Base-by-base conservation (phyloP, 106 monocot genomes). In the Ottelia alismoides region DNA sequence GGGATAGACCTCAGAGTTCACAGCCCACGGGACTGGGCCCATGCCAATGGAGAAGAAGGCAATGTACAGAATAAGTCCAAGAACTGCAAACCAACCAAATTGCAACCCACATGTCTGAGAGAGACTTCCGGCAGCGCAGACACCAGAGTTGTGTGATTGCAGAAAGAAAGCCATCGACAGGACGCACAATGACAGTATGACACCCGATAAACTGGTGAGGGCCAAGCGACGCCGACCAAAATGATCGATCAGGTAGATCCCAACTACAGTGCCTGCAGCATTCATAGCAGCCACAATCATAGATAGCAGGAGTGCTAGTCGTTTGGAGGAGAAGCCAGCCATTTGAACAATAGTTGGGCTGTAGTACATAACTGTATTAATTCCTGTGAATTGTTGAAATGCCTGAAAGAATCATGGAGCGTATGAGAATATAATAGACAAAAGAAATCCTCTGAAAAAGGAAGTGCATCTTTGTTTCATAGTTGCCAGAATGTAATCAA, bases 361-460 rank as follows among this genome's bases (percentile, higher is more conserved):
- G 75, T 98, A 98, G 65, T 98, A 98, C 98, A 98, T 98, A 1
- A 98, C 98, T 4, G 98, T 98, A 65, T 98, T 98, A 57, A 98
- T 98, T 19, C 98, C 98, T 3, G 85, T 90, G 52, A 98, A 86
- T 57, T 98, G 98, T 67, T 98, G 98, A 57, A 98, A 98, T 11
- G 90, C 98, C 90, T 98, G 80, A 40, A 43, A 49, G 40, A 43
- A 43, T n/a, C n/a, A n/a, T n/a, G n/a, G n/a, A n/a, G n/a, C n/a
- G n/a, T n/a, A n/a, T n/a, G n/a, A n/a, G n/a, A n/a, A n/a, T n/a
- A n/a, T n/a, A n/a, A n/a, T n/a, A n/a, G n/a, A n/a, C n/a, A n/a
- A n/a, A n/a, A n/a, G n/a, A n/a, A n/a, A n/a, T n/a, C n/a, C n/a
- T n/a, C n/a, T n/a, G n/a, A n/a, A n/a, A n/a, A n/a, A n/a, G n/a